These are phyloP conservation scores for Neurospora sp. DNA, from an alignment of 495 filamentous ascomycete species.

Conservation along the genomic window DNA sequence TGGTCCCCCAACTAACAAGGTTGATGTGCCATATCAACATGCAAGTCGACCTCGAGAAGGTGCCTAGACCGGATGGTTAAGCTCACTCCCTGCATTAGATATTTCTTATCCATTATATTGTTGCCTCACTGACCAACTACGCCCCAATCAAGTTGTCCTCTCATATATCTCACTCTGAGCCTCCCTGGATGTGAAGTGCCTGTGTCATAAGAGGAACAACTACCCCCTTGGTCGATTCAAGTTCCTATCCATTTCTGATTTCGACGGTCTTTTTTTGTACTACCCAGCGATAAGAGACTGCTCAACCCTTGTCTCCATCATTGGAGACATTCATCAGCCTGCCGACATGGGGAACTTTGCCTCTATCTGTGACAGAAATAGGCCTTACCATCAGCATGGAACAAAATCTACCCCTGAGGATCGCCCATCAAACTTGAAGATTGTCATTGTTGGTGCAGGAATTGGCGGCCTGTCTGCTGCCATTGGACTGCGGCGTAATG, in stretches of 20 bases:
- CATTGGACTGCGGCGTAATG: slow-evolving; percentile 41
- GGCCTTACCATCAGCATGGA: background rate
- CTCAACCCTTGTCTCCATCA: background rate
- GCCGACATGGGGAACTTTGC: background rate
- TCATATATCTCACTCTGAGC: background rate
- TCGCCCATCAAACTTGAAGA: slow-evolving; percentile 11
- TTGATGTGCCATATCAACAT: background rate
- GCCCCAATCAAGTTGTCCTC: background rate
- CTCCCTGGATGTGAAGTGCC: background rate
- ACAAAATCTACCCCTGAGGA: background rate
- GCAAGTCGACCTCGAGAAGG: background rate
- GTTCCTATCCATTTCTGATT: background rate
- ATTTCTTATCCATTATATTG: background rate
- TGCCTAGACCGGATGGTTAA: background rate
- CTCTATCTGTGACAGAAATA: background rate
- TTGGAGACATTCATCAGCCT: background rate
- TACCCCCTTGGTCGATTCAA: background rate
- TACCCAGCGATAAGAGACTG: background rate
- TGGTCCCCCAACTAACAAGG: background rate
- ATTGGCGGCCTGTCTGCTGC: slow-evolving; percentile 46
- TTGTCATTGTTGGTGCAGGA: slow-evolving; percentile 47
- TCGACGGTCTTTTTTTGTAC: background rate
- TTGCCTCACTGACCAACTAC: background rate
- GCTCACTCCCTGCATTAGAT: background rate
- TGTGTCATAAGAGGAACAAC: background rate